phyloP scores from a whole-genome alignment of 2,329 filamentous ascomycete genomes.

The Trichoderma breve region DNA sequence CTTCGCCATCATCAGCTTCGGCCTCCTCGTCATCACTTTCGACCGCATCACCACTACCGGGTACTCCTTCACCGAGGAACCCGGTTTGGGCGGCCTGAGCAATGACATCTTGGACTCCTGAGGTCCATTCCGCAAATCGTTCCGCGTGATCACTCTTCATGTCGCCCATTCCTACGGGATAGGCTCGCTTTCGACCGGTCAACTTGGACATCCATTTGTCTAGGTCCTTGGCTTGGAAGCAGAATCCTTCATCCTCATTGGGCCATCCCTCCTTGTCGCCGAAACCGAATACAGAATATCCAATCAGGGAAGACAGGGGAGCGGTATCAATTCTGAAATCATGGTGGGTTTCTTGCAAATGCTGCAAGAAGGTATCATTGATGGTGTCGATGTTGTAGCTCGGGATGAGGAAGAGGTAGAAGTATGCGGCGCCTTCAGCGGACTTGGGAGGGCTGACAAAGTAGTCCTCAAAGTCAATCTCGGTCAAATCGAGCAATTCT shows the following conservation, averaged over 20 bases:
- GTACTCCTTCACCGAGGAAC: constrained; percentile 61
- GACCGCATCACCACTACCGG: constrained; percentile 76
- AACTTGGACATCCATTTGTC: constrained; percentile 98
- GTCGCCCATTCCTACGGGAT: constrained; percentile 84
- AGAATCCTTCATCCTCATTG: constrained; percentile 85
- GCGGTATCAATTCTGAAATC: constrained; percentile 95
- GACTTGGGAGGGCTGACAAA: constrained; percentile 74
- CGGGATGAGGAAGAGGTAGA: constrained; percentile 83
- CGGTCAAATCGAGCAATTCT: constrained; percentile 72
- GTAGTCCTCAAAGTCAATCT: constrained; percentile 90
- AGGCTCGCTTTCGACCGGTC: constrained; percentile 81
- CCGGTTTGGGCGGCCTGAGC: constrained; percentile 60
- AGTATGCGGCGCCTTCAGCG: constrained; percentile 55
- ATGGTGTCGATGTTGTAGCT: constrained; percentile 96
- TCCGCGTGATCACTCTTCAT: constrained; percentile 69
- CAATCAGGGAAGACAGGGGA: constrained; percentile 70
- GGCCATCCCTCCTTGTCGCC: constrained; percentile 92
- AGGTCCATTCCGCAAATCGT: constrained; percentile 73
- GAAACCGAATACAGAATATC: constrained; percentile 92
- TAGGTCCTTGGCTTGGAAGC: constrained; percentile 83
- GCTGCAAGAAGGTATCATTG: constrained; percentile 80
- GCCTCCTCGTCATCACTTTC: constrained; percentile 77
- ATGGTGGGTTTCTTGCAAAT: constrained; percentile 88
- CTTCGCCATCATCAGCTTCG: constrained; percentile 58
- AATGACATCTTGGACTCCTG: constrained; percentile 71